phyloP scores from a whole-genome alignment of 805 yeast genomes.

The Sugiyamaella valdiviana region DNA sequence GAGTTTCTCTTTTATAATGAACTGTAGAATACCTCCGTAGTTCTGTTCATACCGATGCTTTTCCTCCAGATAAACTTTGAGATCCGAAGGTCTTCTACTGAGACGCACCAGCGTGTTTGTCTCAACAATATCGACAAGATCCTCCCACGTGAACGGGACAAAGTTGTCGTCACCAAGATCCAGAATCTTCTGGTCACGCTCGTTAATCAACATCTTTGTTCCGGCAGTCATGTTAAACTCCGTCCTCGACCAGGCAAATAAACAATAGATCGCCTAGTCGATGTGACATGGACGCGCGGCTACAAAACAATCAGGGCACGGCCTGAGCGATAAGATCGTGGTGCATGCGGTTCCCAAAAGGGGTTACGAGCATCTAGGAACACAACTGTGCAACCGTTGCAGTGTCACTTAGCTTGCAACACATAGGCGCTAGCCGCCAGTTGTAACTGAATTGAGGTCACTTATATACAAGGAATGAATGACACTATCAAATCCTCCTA shows the following conservation, averaged over 20 bases:
- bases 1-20: constrained; percentile 16
- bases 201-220: background rate
- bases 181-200: constrained; percentile 16
- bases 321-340: too few relatives aligned
- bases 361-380: too few relatives aligned
- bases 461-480: background rate
- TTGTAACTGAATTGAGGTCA: background rate
- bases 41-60: constrained; percentile 12
- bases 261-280: background rate
- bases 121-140: constrained; percentile 21
- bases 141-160: constrained; percentile 23
- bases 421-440: too few relatives aligned
- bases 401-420: too few relatives aligned
- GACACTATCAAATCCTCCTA: background rate
- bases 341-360: too few relatives aligned
- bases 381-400: too few relatives aligned
- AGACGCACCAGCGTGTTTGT: constrained; percentile 11
- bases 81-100: constrained; percentile 17
- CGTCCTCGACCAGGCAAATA: background rate
- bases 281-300: too few relatives aligned
- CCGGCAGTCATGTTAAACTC: background rate
- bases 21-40: constrained; percentile 19
- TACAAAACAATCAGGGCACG: too few relatives aligned
- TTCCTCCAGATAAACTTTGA: constrained; percentile 10
- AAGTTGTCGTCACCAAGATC: constrained; percentile 24